These are phyloP conservation scores for Spathaspora sp. DNA, from an alignment of 805 yeast genomes.

Conservation along the genomic window DNA sequence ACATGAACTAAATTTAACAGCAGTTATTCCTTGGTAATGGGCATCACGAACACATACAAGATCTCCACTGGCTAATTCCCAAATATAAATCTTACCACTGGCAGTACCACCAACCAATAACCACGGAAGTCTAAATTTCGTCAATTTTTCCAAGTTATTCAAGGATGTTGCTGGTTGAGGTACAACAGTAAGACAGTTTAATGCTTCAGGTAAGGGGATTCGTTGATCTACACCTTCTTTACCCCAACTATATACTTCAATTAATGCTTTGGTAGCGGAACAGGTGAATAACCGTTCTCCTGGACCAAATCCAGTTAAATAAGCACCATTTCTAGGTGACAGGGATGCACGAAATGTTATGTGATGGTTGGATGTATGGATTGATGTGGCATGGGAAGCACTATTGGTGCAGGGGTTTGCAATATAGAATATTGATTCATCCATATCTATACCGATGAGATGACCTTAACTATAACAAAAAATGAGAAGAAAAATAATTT, in stretches of 20 bases:
- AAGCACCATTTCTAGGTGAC: slow-evolving; percentile 43
- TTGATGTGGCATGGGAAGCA: slow-evolving; percentile 38
- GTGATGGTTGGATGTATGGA: slow-evolving; percentile 46
- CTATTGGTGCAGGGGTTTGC: slow-evolving; percentile 41
- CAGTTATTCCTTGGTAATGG: slow-evolving; percentile 76
- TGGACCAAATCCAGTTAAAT: slow-evolving; percentile 41
- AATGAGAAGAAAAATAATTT: background rate
- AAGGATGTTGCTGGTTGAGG: slow-evolving; percentile 24
- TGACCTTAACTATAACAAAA: background rate
- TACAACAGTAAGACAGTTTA: slow-evolving; percentile 53
- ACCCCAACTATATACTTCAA: slow-evolving; percentile 69
- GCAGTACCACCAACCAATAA: slow-evolving; percentile 69
- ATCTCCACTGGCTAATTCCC: slow-evolving; percentile 82
- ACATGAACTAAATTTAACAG: slow-evolving; percentile 56
- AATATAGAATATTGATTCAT: slow-evolving; percentile 47
- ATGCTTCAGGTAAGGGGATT: slow-evolving; percentile 79
- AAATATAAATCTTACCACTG: slow-evolving; percentile 74
- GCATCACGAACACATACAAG: slow-evolving; percentile 70
- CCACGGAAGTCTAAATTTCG: slow-evolving; percentile 54
- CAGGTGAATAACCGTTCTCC: slow-evolving; percentile 61
- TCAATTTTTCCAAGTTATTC: slow-evolving; percentile 18
- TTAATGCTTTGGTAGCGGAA: slow-evolving; percentile 65
- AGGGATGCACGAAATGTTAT: slow-evolving; percentile 53
- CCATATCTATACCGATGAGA: slow-evolving; percentile 31
- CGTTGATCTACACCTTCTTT: slow-evolving; percentile 74